Evolutionary conservation across 2,329 filamentous ascomycete species (phyloP), one percentile per base, ranked within the genome.

Genomic region (Diplodia seriata): DNA sequence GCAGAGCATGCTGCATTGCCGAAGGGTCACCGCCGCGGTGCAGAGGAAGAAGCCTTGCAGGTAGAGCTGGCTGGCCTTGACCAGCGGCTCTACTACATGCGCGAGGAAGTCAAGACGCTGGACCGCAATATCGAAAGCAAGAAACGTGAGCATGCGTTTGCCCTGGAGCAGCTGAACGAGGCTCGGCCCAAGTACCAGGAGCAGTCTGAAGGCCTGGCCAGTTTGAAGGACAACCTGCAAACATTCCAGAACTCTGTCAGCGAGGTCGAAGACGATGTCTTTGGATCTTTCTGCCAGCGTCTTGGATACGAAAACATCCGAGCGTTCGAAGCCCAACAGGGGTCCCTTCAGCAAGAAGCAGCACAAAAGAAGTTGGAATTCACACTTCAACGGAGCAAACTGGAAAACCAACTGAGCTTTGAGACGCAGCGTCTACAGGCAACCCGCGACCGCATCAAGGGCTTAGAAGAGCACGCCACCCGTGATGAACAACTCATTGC

Each of bases 301-400:
- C 87, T 97, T 23, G 93, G 94, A 0, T 98, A 97, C 77, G 85
- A 87, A 68, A 90, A 96, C 74, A 96, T 99, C 71, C 91, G 94
- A 68, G 91, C 93, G 68, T 99, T 98, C 74, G 93, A 98, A 77
- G 91, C 91, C 31, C 94, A 96, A 72, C 95, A 98, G 80, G 94
- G 95, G 59, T 93, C 91, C 51, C 83, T 97, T 59, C 94, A 98
- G 78, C 92, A 97, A 77, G 93, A 98, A 77, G 91, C 92, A 54
- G 90, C 90, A 0, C 90, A 95, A 79, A 94, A 94, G 82, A 92
- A 92, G 70, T 89, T 91, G 65, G 90, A 94, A 72, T 98, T 97
- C 73, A 91, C 90, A 67, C 89, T 91, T 4, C 95, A 99, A 76
- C 86, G 85, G 72, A 88, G 85, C 69, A 85, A 82, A 64, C 83